Evolutionary conservation across 169 alveolate genomes (phyloP).

Genomic region (Babesia sp.): DNA sequence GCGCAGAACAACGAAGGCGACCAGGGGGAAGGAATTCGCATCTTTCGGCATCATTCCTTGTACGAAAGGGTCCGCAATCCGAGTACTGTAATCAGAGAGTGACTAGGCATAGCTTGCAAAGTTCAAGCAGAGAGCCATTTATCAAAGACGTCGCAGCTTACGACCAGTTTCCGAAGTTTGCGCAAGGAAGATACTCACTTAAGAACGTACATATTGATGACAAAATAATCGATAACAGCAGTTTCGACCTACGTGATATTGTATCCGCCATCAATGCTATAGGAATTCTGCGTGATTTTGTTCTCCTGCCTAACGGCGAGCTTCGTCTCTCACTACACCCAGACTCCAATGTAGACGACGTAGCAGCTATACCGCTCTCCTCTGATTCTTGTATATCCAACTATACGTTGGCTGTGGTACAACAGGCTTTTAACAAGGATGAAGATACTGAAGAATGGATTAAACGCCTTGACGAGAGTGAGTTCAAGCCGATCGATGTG

Average conservation of each 20-base stretch:
- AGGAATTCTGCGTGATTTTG: neutral
- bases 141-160: constrained; percentile 1
- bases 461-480: constrained; percentile 6
- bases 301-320: constrained; percentile 1
- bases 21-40: neutral
- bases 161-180: constrained; percentile 40
- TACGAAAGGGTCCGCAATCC: neutral
- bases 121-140: constrained; percentile 1
- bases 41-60: constrained; percentile 8
- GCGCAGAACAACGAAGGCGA: too few relatives aligned
- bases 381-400: constrained; percentile 7
- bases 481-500: constrained; percentile 1
- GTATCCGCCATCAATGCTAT: neutral
- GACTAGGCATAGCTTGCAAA: neutral
- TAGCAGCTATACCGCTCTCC: neutral
- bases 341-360: neutral
- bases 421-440: neutral
- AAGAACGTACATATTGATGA: neutral
- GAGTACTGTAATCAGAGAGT: neutral
- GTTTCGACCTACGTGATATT: neutral
- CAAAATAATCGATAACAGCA: neutral
- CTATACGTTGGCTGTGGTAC: constrained; percentile 8
- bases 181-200: constrained; percentile 5
- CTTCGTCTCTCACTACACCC: neutral
- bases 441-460: neutral